A percentile compares a stretch with the other conserved stretches of the same genome.
These are phyloP conservation scores for Plantago lanceolata DNA, from an alignment of 305 asterid species.

Conservation along the genomic window DNA sequence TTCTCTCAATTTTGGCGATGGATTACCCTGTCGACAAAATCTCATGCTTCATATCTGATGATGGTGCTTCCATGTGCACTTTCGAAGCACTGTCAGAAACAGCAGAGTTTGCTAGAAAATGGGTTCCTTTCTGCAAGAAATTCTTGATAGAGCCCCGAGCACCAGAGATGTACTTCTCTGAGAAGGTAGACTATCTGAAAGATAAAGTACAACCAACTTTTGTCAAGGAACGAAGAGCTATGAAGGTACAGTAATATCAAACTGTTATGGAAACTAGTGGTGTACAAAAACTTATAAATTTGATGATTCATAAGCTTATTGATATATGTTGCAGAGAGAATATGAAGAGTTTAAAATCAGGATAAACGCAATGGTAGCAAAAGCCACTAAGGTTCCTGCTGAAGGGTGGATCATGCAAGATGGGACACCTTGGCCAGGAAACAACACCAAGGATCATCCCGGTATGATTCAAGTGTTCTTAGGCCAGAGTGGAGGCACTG, in stretches of 20 bases:
- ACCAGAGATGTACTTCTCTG: slow-evolving; percentile 91
- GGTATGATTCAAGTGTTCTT: slow-evolving; percentile 99
- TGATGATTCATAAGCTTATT: slow-evolving; percentile 5
- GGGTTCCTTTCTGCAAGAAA: slow-evolving; percentile 97
- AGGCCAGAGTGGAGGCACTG: slow-evolving; percentile 89
- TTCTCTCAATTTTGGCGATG: slow-evolving; percentile 88
- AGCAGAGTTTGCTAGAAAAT: slow-evolving; percentile 89
- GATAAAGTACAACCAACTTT: slow-evolving; percentile 96
- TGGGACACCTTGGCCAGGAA: slow-evolving; percentile 99
- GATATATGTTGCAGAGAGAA: slow-evolving; percentile 59
- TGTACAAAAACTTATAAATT: neutral
- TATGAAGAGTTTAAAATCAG: slow-evolving; percentile 91
- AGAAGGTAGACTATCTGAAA: slow-evolving; percentile 85
- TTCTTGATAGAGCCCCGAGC: slow-evolving; percentile 93
- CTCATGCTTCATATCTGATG: slow-evolving; percentile 94
- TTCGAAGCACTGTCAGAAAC: slow-evolving; percentile 93
- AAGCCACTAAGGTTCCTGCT: slow-evolving; percentile 82
- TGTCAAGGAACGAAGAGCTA: slow-evolving; percentile 92
- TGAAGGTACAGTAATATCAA: slow-evolving; percentile 58
- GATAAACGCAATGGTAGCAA: slow-evolving; percentile 89
- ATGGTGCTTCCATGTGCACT: slow-evolving; percentile 98
- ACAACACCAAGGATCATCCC: slow-evolving; percentile 93
- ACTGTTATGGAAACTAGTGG: slow-evolving; percentile 3
- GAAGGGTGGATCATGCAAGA: slow-evolving; percentile 99
- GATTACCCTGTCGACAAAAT: slow-evolving; percentile 89